These are phyloP conservation scores for Pisolithus sp. DNA, from an alignment of 768 basidiomycete genomes.

Conservation along the genomic window DNA sequence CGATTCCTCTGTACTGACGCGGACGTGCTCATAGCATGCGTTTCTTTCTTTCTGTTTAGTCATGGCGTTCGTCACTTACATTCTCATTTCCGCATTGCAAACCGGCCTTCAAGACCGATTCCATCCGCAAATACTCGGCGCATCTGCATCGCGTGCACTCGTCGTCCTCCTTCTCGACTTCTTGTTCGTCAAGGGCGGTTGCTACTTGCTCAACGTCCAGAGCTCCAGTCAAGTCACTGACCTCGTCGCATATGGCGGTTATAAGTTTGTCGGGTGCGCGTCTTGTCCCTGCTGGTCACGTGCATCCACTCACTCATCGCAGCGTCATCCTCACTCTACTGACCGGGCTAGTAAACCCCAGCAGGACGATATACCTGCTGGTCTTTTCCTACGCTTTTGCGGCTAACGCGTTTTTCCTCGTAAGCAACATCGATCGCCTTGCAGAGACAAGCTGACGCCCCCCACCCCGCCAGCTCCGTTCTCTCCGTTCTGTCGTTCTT, in stretches of 20 bases:
- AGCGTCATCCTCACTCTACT: slow-evolving; percentile 85
- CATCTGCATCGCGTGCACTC: slow-evolving; percentile 78
- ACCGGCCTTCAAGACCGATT: slow-evolving; percentile 80
- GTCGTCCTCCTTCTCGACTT: slow-evolving; percentile 86
- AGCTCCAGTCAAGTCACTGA: slow-evolving; percentile 68
- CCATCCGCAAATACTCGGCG: slow-evolving; percentile 83
- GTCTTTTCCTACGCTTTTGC: slow-evolving; percentile 82
- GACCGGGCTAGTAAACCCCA: slow-evolving; percentile 57
- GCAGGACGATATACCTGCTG: slow-evolving; percentile 55
- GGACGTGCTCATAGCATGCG: slow-evolving; percentile 7
- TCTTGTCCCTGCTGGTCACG: slow-evolving; percentile 1
- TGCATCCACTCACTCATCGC: neutral
- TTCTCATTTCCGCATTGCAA: slow-evolving; percentile 80
- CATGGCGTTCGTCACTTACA: slow-evolving; percentile 95
- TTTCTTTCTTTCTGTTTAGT: slow-evolving; percentile 36
- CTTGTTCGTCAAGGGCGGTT: slow-evolving; percentile 81
- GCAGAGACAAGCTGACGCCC: neutral
- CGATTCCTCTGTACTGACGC: slow-evolving; percentile 10
- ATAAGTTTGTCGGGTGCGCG: slow-evolving; percentile 92
- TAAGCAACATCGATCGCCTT: slow-evolving; percentile 31
- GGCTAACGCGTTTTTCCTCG: slow-evolving; percentile 92
- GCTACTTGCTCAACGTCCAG: slow-evolving; percentile 87
- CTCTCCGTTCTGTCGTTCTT: slow-evolving; percentile 84
- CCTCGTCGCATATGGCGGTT: slow-evolving; percentile 87
- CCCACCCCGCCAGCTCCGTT: slow-evolving; percentile 60